Evolutionary conservation across 805 yeast species (phyloP).

Genomic region (Ogataea pini): DNA sequence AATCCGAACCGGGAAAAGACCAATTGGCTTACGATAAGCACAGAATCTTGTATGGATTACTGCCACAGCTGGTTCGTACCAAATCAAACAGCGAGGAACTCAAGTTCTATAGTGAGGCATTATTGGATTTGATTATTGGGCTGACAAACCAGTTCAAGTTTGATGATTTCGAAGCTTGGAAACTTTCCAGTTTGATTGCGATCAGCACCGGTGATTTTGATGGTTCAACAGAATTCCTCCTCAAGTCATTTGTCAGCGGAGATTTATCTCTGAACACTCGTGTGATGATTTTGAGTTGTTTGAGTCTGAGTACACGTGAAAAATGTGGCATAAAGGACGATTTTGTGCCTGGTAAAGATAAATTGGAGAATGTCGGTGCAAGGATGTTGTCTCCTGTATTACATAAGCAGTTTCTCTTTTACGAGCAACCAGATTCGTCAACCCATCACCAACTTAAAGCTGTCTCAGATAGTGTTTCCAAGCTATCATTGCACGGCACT

Average conservation of each 20-base stretch:
- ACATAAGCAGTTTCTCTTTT: slow-evolving; percentile 44
- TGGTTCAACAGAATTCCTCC: slow-evolving; percentile 44
- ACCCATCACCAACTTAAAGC: slow-evolving; percentile 5
- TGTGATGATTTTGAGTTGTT: slow-evolving; percentile 62
- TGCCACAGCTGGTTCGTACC: slow-evolving; percentile 62
- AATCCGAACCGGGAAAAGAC: slow-evolving; percentile 43
- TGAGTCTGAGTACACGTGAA: slow-evolving; percentile 74
- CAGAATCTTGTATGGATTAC: slow-evolving; percentile 48
- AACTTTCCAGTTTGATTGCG: slow-evolving; percentile 65
- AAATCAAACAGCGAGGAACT: slow-evolving; percentile 69
- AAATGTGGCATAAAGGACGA: slow-evolving; percentile 62
- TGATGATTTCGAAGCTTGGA: slow-evolving; percentile 59
- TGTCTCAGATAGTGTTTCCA: slow-evolving; percentile 21
- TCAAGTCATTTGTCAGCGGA: slow-evolving; percentile 56
- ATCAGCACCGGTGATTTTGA: slow-evolving; percentile 53
- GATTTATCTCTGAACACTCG: slow-evolving; percentile 85
- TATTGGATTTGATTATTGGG: slow-evolving; percentile 53
- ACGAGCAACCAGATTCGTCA: slow-evolving; percentile 22
- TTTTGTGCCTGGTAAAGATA: slow-evolving; percentile 41
- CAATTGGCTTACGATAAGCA: slow-evolving; percentile 50
- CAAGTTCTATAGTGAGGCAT: slow-evolving; percentile 52
- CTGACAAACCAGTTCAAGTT: slow-evolving; percentile 59
- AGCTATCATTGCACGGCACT: slow-evolving; percentile 37
- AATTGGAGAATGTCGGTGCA: slow-evolving; percentile 26
- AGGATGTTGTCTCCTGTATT: slow-evolving; percentile 46